Evolutionary conservation across 768 basidiomycete species (phyloP).

Genomic region (Termitomyces titanicus): DNA sequence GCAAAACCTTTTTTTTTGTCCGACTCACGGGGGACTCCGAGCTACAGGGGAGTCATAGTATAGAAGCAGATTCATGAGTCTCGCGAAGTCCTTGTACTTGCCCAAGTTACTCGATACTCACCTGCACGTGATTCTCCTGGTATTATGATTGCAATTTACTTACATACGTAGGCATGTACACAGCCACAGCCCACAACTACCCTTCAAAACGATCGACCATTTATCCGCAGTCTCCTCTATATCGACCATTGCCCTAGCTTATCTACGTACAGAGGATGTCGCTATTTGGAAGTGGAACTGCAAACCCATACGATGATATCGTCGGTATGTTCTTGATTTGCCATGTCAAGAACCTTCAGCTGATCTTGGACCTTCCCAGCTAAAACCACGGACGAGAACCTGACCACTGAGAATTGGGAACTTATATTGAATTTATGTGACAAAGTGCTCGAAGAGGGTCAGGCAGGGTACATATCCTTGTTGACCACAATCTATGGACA

Average conservation of each 20-base stretch:
- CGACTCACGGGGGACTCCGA: no score
- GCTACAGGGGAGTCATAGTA: no score
- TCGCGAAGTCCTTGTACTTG: no score
- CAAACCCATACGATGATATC: slow-evolving; percentile 86
- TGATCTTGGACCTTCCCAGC: slow-evolving; percentile 41
- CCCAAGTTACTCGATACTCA: no score
- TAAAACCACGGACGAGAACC: slow-evolving; percentile 97
- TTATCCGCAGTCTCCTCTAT: not conserved
- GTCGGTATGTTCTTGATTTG: slow-evolving; percentile 53
- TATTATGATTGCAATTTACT: no score
- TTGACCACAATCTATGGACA: not conserved
- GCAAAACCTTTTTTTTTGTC: no score
- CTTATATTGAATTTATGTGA: slow-evolving; percentile 92
- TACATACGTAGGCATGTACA: slow-evolving; percentile 13
- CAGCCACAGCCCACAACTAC: slow-evolving; percentile 20
- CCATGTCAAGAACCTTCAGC: not conserved
- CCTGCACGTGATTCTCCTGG: no score
- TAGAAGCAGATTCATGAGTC: no score
- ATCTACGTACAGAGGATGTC: slow-evolving; percentile 38
- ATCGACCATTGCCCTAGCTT: not conserved
- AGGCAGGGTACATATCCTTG: slow-evolving; percentile 61
- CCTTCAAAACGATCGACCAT: slow-evolving; percentile 1
- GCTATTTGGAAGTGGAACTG: slow-evolving; percentile 55
- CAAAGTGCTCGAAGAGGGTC: slow-evolving; percentile 89
- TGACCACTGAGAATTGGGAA: slow-evolving; percentile 95